These are phyloP conservation scores for Elongisporangium anandrum DNA, from an alignment of 352 stramenopile genomes.

Conservation along the genomic window DNA sequence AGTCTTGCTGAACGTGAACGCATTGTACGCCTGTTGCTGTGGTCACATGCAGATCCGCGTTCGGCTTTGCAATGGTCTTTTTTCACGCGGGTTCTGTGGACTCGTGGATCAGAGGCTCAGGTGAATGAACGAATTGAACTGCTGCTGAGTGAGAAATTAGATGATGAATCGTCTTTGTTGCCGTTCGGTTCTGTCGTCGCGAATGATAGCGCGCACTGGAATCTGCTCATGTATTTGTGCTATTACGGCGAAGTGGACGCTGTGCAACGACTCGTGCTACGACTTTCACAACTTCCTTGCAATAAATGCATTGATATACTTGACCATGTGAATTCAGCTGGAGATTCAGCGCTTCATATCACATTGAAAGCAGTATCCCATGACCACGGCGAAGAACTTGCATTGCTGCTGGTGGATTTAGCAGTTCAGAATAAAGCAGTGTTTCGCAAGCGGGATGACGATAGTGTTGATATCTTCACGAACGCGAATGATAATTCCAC, in stretches of 20 bases:
- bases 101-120: not conserved
- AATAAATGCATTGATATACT: constrained; percentile 36
- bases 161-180: constrained; percentile 13
- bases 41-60: constrained; percentile 31
- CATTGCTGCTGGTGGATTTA: constrained; percentile 38
- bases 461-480: not conserved
- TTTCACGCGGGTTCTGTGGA: constrained; percentile 43
- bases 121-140: constrained; percentile 21
- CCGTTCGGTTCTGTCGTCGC: constrained; percentile 21
- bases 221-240: constrained; percentile 68
- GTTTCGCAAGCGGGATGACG: not conserved
- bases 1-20: not conserved
- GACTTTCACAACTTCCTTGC: constrained; percentile 5
- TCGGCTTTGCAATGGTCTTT: constrained; percentile 58
- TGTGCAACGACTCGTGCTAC: constrained; percentile 28
- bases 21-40: constrained; percentile 35
- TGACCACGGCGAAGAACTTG: constrained; percentile 14
- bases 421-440: constrained; percentile 14
- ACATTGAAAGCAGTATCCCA: constrained; percentile 40
- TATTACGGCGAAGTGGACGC: constrained; percentile 38
- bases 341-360: constrained; percentile 68
- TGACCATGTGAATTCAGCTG: constrained; percentile 51
- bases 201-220: constrained; percentile 49
- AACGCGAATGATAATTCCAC: not conserved
- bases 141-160: constrained; percentile 20